Evolutionary conservation across 2,329 filamentous ascomycete species (phyloP).

Genomic region (Colletotrichum melonis): DNA sequence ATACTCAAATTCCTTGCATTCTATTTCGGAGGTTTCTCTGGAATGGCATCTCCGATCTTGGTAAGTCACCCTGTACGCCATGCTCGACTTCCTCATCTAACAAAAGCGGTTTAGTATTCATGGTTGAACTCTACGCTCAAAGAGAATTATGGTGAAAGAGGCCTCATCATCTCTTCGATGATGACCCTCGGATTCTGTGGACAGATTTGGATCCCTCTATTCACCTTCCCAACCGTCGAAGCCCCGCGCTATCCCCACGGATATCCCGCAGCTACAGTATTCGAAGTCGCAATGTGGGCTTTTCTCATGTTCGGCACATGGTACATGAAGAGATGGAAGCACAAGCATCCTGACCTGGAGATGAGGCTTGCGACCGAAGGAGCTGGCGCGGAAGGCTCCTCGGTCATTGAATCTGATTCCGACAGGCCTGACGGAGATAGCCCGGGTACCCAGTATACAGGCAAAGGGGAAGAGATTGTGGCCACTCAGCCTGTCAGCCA

Average conservation of each 20-base stretch:
- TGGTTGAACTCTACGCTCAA: conserved; percentile 46
- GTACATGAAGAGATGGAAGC: conserved; percentile 43
- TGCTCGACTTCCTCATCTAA: background rate
- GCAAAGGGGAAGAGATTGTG: conserved; percentile 1
- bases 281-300: conserved; percentile 42
- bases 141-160: conserved; percentile 46
- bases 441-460: background rate
- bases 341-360: conserved; percentile 38
- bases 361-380: conserved; percentile 32
- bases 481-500: background rate
- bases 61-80: background rate
- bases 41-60: conserved; percentile 45
- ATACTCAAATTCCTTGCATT: conserved; percentile 45
- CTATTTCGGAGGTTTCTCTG: conserved; percentile 45
- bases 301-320: conserved; percentile 42
- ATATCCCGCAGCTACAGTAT: conserved; percentile 41
- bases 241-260: conserved; percentile 41
- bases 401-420: conserved; percentile 16
- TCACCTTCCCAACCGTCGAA: conserved; percentile 43
- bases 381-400: background rate
- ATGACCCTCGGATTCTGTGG: conserved; percentile 48
- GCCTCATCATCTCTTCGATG: conserved; percentile 47
- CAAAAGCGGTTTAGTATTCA: conserved; percentile 37
- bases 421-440: conserved; percentile 10
- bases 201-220: conserved; percentile 44